Evolutionary conservation across 768 basidiomycete genomes (phyloP), one percentile per base, ranked within the genome.

Genomic region (Hortiboletus flavorubellus): DNA sequence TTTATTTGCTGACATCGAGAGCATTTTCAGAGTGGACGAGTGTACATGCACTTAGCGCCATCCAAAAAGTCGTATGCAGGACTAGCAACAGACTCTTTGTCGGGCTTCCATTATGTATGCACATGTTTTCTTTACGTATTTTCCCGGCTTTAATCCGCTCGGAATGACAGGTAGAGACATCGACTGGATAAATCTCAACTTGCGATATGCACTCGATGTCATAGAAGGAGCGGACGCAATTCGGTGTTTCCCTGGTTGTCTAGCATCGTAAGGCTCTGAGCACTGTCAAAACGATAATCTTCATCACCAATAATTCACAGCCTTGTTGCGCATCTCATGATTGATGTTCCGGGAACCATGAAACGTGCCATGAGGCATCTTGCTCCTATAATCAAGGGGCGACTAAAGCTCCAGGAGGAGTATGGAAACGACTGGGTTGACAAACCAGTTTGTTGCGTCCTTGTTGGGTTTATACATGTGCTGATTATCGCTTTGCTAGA

Each of bases 21-120:
- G 26, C 14, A 8, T n/a, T 39, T 31, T 39, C n/a, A 78, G 78
- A 75, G 23, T 81, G 79, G 80, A 62, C 62, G 12, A 58, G 55
- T 9, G 54, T 78, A 11, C 60, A 65, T 1, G 69, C 62, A 1
- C 31, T 71, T 10, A 60, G 68, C 5, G 63, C 57, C 1, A 55
- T 73, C 31, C 69, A 63, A 51, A 59, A 2, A 75, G 26, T 26
- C 2, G 26, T 26, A 26, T 26, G 26, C 26, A 26, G 26, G 26
- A 26, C 26, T 5, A 26, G 69, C 51, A 80, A 78, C 58, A 74
- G 82, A 12, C 51, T 77, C 4, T 79, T 83, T 53, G 76, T 82
- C 15, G 81, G 80, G 0, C 64, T 73, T 30, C 78, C 79, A 8
- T 45, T 26, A 26, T 26, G 26, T 26, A 26, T 26, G 26, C 26